Evolutionary conservation across 768 basidiomycete genomes (phyloP).

Genomic region (Leccinellum luteum): DNA sequence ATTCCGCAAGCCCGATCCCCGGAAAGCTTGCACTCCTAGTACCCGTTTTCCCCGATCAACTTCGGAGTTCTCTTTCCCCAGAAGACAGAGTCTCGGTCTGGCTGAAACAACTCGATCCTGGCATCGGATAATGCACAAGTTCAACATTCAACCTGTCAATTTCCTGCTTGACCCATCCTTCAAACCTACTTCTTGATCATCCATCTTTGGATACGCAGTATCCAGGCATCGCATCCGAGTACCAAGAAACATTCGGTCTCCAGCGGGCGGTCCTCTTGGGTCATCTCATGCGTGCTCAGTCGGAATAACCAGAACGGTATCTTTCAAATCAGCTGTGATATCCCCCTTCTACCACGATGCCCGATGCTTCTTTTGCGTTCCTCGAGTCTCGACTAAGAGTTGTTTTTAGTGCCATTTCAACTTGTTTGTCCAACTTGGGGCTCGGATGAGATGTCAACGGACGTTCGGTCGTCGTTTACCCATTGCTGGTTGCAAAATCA

Average conservation of each 20-base stretch:
- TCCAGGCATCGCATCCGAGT: neutral
- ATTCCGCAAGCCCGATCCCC: neutral
- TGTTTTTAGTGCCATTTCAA: neutral
- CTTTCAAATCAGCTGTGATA: neutral
- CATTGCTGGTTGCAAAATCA: neutral
- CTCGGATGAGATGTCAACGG: neutral
- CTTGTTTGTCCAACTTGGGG: neutral
- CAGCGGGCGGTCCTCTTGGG: neutral
- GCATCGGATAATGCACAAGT: neutral
- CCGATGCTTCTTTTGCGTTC: neutral
- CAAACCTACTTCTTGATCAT: neutral
- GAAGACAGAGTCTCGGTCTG: neutral
- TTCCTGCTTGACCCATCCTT: neutral
- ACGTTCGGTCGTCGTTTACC: neutral
- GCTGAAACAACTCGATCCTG: neutral
- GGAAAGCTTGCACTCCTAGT: neutral
- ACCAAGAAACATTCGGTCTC: neutral
- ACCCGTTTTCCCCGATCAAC: neutral
- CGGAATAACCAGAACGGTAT: neutral
- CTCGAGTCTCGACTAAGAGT: neutral
- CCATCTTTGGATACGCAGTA: neutral
- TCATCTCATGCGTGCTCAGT: neutral
- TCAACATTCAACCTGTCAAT: neutral
- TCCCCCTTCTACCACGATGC: neutral
- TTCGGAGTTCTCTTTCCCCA: neutral